Percentiles rank a stretch among this genome's conserved stretches.
Evolutionary conservation across 306 rosid genomes (phyloP).

Genomic region (Heteromeles arbutifolia): DNA sequence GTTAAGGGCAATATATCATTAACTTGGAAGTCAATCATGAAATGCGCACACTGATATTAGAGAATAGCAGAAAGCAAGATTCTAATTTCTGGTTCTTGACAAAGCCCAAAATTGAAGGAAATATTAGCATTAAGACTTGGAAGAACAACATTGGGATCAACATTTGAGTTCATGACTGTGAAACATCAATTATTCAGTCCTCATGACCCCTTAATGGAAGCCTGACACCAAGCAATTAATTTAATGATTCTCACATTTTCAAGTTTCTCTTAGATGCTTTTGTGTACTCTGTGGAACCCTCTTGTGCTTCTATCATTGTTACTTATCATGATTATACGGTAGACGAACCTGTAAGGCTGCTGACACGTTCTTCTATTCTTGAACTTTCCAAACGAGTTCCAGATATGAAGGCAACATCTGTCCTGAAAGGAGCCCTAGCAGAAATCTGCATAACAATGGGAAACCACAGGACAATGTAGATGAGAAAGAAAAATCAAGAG

Average conservation of each 20-base stretch:
- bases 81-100: not conserved
- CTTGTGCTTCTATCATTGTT: not conserved
- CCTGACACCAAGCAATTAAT: not conserved
- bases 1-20: not conserved
- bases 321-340: not conserved
- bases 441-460: conserved; percentile 47
- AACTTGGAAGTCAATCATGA: not conserved
- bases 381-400: conserved; percentile 53
- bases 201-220: not conserved
- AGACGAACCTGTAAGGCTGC: conserved; percentile 64
- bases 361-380: conserved; percentile 57
- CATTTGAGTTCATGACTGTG: not conserved
- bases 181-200: not conserved
- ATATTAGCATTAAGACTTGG: not conserved
- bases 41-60: not conserved
- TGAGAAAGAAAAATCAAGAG: conserved; percentile 3
- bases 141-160: not conserved
- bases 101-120: not conserved
- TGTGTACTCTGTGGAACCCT: not conserved
- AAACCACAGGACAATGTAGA: conserved; percentile 1
- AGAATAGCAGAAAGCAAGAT: not conserved
- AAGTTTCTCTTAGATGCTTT: not conserved
- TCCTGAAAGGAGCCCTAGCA: conserved; percentile 68
- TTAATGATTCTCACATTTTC: not conserved
- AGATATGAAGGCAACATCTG: conserved; percentile 68